phyloP scores from a whole-genome alignment of 805 yeast species.

The Sungouiella thailandica region DNA sequence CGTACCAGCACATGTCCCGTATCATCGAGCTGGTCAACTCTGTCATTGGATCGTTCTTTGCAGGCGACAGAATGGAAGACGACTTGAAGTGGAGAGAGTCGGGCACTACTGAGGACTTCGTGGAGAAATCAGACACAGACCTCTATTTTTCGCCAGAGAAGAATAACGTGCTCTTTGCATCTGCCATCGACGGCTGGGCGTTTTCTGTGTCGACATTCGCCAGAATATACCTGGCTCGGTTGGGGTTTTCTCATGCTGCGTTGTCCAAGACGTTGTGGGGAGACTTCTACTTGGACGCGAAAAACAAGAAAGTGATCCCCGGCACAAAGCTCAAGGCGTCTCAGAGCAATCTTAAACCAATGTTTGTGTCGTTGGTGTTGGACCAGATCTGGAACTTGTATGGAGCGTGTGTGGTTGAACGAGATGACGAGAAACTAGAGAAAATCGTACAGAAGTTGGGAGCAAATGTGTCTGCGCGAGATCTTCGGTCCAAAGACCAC shows the following conservation, averaged over 20 bases:
- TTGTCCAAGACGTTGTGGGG: constrained; percentile 94
- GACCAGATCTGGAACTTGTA: constrained; percentile 93
- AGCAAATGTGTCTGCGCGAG: constrained; percentile 68
- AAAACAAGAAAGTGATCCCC: constrained; percentile 75
- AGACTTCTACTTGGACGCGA: constrained; percentile 83
- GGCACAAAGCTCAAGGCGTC: constrained; percentile 61
- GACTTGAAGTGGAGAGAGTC: constrained; percentile 73
- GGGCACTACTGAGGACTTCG: constrained; percentile 50
- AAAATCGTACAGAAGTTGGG: constrained; percentile 70
- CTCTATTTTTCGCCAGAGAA: constrained; percentile 82
- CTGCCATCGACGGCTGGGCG: constrained; percentile 98
- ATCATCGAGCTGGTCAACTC: constrained; percentile 92
- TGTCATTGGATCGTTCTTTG: constrained; percentile 86
- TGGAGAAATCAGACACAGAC: constrained; percentile 75
- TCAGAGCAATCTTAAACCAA: constrained; percentile 51
- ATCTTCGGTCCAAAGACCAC: constrained; percentile 72
- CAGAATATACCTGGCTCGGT: constrained; percentile 73
- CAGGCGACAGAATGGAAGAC: constrained; percentile 89
- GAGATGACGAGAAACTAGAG: constrained; percentile 65
- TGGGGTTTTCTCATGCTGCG: constrained; percentile 77
- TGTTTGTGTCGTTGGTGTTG: constrained; percentile 81
- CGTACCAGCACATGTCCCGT: constrained; percentile 72
- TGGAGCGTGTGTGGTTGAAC: constrained; percentile 58
- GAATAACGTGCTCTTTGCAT: constrained; percentile 85
- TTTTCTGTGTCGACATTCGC: constrained; percentile 87